Evolutionary conservation across 371 early-diverging fungal genomes (phyloP).

Genomic region (Rhizopus microsporus): DNA sequence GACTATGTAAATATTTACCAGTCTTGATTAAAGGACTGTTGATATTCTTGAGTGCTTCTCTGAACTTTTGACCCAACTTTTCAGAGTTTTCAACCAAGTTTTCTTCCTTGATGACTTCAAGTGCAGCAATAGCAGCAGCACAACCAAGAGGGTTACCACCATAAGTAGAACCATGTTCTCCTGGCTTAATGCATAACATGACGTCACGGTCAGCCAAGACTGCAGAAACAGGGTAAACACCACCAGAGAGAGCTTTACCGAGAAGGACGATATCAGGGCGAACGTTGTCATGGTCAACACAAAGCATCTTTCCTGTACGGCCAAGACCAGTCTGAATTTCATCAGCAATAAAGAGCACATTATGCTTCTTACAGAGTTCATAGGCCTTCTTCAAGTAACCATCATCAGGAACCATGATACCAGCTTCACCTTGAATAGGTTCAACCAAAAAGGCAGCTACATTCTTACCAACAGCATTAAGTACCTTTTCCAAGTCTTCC

Average conservation of each 20-base stretch:
- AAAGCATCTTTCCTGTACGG: constrained; percentile 94
- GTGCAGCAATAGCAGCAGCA: constrained; percentile 93
- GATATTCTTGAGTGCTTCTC: constrained; percentile 69
- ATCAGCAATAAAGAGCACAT: constrained; percentile 95
- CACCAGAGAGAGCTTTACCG: constrained; percentile 95
- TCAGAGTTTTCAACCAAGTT: constrained; percentile 80
- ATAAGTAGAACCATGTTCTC: constrained; percentile 97
- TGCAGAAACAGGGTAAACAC: constrained; percentile 94
- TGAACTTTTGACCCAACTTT: constrained; percentile 82
- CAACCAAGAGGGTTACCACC: constrained; percentile 97
- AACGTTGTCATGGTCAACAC: constrained; percentile 87
- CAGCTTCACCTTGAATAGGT: constrained; percentile 99
- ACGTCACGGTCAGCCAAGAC: constrained; percentile 87
- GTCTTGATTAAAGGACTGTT: constrained; percentile 75
- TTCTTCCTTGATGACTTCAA: constrained; percentile 94
- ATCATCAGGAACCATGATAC: constrained; percentile 91
- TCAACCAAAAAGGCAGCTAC: constrained; percentile 95
- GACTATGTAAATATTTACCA: constrained; percentile 29
- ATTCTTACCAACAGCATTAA: constrained; percentile 77
- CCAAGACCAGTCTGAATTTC: constrained; percentile 98
- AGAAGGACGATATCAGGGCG: constrained; percentile 93
- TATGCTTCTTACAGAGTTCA: constrained; percentile 94
- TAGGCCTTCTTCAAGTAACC: constrained; percentile 85
- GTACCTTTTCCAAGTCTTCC: constrained; percentile 86
- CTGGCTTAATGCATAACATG: constrained; percentile 93